Evolutionary conservation across 2,329 filamentous ascomycete genomes (phyloP).

Genomic region (Hortaea sp.): DNA sequence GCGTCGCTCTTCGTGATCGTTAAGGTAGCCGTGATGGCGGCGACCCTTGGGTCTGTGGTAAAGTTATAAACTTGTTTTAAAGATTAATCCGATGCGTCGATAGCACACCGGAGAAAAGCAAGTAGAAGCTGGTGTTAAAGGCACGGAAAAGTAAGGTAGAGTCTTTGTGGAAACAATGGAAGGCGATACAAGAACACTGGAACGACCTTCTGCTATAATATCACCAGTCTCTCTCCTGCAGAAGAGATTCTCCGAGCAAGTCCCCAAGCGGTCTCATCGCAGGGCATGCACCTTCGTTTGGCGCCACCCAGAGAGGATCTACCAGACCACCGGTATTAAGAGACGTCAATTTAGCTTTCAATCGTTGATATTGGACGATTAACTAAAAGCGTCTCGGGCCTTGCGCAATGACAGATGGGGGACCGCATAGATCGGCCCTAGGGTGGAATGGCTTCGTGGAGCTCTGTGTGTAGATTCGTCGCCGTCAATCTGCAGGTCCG

Average conservation of each 20-base stretch:
- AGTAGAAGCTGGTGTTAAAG: no score
- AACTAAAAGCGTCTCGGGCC: conserved; percentile 4
- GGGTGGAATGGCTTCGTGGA: conserved; percentile 8
- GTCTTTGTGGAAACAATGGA: no score
- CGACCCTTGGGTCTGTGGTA: not conserved
- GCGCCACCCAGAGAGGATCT: conserved; percentile 13
- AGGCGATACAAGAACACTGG: no score
- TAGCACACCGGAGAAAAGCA: no score
- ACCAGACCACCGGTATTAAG: conserved; percentile 1
- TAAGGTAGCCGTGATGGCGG: conserved; percentile 1
- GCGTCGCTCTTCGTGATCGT: not conserved
- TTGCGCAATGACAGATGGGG: conserved; percentile 6
- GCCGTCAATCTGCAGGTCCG: conserved; percentile 16
- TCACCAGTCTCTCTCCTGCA: not conserved
- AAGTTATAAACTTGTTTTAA: no score
- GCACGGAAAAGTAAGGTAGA: no score
- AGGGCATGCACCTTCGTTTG: conserved; percentile 12
- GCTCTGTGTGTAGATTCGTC: conserved; percentile 14
- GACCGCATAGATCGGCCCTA: conserved; percentile 11
- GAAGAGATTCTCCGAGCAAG: no score
- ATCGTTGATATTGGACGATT: conserved; percentile 15
- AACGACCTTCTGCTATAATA: not conserved
- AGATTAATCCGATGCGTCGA: no score
- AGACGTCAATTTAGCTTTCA: conserved; percentile 3
- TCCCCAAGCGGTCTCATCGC: conserved; percentile 8